Conservation (phyloP, 192 early-diverging fungal species). For the Umbelopsis sp. region DNA sequence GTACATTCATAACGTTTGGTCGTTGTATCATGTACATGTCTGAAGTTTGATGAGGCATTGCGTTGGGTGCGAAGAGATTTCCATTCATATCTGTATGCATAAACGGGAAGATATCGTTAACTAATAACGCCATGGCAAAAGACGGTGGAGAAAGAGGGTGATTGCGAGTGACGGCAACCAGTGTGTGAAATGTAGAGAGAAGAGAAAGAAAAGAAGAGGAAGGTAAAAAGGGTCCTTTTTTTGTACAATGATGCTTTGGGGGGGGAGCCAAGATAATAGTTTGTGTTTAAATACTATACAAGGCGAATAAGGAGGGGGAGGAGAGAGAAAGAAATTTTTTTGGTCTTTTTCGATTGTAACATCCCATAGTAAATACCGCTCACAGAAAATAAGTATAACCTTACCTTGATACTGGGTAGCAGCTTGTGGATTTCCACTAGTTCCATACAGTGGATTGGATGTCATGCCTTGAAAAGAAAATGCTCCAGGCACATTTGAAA, state of each 20-base stretch:
- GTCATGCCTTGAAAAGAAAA: slow-evolving; percentile 18
- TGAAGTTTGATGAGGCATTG: neutral
- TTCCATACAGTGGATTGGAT: neutral
- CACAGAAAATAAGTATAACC: neutral
- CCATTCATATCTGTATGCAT: slow-evolving; percentile 18
- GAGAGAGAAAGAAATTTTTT: neutral
- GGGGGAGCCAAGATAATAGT: neutral
- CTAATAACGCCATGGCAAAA: slow-evolving; percentile 9
- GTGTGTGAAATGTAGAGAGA: neutral
- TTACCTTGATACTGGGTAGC: slow-evolving; percentile 9
- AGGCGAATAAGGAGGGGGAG: neutral
- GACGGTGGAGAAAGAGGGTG: neutral
- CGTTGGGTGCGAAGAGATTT: neutral
- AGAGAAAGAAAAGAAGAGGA: neutral
- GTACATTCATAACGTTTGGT: neutral
- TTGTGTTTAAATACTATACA: neutral
- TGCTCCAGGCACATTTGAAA: slow-evolving; percentile 6
- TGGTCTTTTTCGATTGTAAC: too few species aligned
- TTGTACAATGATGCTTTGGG: neutral
- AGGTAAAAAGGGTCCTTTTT: neutral
- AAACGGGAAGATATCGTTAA: slow-evolving; percentile 10
- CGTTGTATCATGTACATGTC: slow-evolving; percentile 17
- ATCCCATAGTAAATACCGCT: neutral
- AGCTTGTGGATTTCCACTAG: neutral
- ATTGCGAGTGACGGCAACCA: neutral